Percentiles rank a stretch among this genome's conserved stretches.
Evolutionary conservation across 192 early-diverging fungal genomes (phyloP).

Genomic region (Backusella westeae): DNA sequence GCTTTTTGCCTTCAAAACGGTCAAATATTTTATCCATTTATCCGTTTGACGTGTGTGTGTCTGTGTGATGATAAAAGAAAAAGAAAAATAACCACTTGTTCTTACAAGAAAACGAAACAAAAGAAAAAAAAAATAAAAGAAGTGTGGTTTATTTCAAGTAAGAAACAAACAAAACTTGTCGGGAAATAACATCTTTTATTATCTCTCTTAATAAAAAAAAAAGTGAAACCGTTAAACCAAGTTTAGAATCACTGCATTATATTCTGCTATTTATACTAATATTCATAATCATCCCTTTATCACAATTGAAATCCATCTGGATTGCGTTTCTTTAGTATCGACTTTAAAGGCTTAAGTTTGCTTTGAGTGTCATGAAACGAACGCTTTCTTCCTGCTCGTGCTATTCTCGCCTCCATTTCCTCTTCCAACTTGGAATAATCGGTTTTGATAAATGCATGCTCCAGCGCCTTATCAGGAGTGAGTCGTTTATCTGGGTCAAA

Average conservation of each 20-base stretch:
- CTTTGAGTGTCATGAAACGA: background rate
- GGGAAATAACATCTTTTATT: background rate
- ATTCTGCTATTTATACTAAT: background rate
- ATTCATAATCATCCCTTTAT: background rate
- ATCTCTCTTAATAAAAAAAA: background rate
- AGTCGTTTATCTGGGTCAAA: conserved; percentile 75
- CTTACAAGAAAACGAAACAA: background rate
- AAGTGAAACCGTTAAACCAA: background rate
- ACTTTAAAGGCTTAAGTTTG: background rate
- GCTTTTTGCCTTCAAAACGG: background rate
- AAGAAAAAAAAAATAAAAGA: background rate
- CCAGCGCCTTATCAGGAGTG: conserved; percentile 71
- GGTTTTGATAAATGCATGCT: conserved; percentile 74
- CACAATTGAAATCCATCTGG: background rate
- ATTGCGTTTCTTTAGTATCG: background rate
- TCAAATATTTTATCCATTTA: conserved; percentile 10
- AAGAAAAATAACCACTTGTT: background rate
- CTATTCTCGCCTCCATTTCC: background rate
- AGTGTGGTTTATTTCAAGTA: background rate
- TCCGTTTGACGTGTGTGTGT: background rate
- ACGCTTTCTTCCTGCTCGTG: background rate
- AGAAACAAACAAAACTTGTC: background rate
- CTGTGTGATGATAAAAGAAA: background rate
- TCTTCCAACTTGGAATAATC: conserved; percentile 28
- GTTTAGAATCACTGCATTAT: background rate